Evolutionary conservation across 225 moss, liverwort and hornwort species (phyloP).

Genomic region (Marchantia paleacea): DNA sequence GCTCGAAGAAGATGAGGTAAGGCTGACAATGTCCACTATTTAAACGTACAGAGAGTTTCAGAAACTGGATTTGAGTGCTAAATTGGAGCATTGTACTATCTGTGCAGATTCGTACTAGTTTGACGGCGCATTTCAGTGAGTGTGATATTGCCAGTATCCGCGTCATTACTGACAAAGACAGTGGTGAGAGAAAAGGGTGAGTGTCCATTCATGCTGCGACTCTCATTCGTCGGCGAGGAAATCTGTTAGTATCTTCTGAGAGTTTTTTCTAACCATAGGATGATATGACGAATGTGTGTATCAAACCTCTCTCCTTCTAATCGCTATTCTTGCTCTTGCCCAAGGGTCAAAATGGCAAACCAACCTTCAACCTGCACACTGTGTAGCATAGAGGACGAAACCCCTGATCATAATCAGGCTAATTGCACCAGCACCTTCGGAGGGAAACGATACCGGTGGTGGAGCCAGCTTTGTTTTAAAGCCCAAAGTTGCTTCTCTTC

Average conservation of each 20-base stretch:
- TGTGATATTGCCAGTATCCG: constrained; percentile 28
- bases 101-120: constrained; percentile 33
- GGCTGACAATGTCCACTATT: background rate
- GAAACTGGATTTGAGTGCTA: background rate
- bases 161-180: constrained; percentile 24
- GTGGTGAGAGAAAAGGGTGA: constrained; percentile 17
- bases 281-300: no score
- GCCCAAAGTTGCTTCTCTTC: no score
- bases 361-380: no score
- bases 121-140: constrained; percentile 24
- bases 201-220: background rate
- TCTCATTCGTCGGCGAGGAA: background rate
- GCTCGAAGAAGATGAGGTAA: constrained; percentile 17
- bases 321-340: no score
- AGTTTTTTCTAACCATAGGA: no score
- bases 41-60: background rate
- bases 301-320: no score
- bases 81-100: background rate
- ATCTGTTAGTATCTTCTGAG: background rate
- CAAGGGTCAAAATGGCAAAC: no score
- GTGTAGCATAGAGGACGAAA: no score
- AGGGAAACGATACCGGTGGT: no score
- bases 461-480: no score
- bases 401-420: no score
- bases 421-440: no score